Evolutionary conservation across 75 land plant genomes (phyloP), one percentile per base, ranked within the genome.

Genomic region (Sequoiadendron giganteum): DNA sequence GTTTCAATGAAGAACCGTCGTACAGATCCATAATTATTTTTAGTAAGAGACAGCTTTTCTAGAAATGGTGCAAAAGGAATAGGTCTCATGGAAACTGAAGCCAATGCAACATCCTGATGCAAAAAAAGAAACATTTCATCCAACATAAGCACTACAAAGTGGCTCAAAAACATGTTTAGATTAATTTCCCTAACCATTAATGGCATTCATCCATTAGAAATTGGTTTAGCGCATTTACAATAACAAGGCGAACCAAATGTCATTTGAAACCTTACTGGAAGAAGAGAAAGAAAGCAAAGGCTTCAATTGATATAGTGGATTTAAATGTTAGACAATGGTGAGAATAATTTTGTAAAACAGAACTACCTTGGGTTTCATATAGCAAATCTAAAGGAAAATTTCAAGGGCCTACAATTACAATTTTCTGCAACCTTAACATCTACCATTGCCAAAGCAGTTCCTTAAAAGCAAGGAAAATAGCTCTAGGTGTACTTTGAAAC

Each of bases 61-160:
- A 95, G 86, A 13, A 95, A 88, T 58, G 99, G 99, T 15, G 96
- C 93, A 89, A 98, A 95, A 0, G 99, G 98, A 54, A 95, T 92
- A 13, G 98, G 96, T 82, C 98, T 93, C 95, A 96, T 93, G 77
- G 99, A 95, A 38, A 97, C 96, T 10, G 93, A 93, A 76, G 99
- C 99, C 90, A 98, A 85, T 34, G 96, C 96, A 32, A 96, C 91
- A 85, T 98, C 99, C 99, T 98, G 90, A 34, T 87, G 36, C 52
- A 83, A 38, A 39, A 39, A 25, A 42, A 43, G n/a, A 82, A 28
- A 45, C 32, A 47, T 9, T 79, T 25, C 84, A 47, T 82, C 52
- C 47, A 82, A 82, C 84, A 11, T 82, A 47, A 82, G 14, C 54
- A 47, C 49, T 25, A 34, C 84, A 82, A 82, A 54, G 18, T 82